Evolutionary conservation across 2,329 filamentous ascomycete species (phyloP).

Genomic region (Rhynchosporium graminicola): DNA sequence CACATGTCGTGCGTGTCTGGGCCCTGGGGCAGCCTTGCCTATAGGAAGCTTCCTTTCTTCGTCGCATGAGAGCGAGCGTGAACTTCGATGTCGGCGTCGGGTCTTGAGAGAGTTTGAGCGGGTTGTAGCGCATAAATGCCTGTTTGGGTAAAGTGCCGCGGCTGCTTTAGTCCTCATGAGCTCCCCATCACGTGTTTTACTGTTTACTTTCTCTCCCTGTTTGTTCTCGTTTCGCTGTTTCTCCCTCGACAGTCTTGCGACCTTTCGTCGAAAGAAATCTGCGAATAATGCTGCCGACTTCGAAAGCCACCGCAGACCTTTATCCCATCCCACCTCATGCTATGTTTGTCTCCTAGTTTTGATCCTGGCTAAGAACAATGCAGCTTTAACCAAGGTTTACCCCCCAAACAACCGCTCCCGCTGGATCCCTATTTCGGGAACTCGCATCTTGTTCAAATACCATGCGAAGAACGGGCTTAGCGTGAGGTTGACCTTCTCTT

Average conservation of each 20-base stretch:
- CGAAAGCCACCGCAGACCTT: background rate
- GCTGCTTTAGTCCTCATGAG: background rate
- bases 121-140: constrained; percentile 7
- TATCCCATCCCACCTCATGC: background rate
- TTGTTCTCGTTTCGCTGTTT: background rate
- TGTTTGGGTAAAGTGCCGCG: constrained; percentile 3
- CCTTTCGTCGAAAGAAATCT: background rate
- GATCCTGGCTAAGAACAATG: background rate
- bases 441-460: constrained; percentile 7
- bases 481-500: constrained; percentile 1
- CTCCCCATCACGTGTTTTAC: background rate
- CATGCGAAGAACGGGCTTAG: constrained; percentile 2
- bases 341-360: background rate
- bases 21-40: no score
- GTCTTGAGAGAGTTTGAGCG: constrained; percentile 12
- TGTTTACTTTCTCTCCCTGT: background rate
- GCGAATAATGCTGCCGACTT: background rate
- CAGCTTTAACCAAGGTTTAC: constrained; percentile 23
- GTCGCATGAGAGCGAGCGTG: constrained; percentile 6
- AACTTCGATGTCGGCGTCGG: background rate
- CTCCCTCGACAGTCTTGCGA: background rate
- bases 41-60: background rate
- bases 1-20: background rate
- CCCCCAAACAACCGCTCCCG: constrained; percentile 18
- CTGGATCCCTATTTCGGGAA: constrained; percentile 12